Base-by-base conservation (phyloP, 2,329 filamentous ascomycete species). In the Curvularia hawaiiensis region DNA sequence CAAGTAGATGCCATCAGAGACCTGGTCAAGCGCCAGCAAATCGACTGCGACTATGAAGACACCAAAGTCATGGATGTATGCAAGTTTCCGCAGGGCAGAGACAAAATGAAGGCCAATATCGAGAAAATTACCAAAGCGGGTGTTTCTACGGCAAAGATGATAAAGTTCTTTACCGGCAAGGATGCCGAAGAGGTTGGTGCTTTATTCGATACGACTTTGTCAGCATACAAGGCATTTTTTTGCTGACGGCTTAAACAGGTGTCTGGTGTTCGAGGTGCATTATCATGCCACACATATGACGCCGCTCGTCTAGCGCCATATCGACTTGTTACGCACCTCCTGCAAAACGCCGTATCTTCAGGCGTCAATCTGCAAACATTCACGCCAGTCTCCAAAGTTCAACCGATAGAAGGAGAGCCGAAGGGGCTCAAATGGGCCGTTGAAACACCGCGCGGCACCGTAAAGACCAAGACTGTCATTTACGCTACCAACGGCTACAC, bases 401-500 rank as follows among this genome's bases (percentile, higher is more conserved):
- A 7, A 7, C 31, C 53, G 30, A 30, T 35, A 6, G 12, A 24
- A 22, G 14, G 3, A 22, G n/a, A 43, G 22, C 0, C 26, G 4
- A 12, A 43, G 20, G 33, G 49, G 16, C 24, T 47, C 44, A 16
- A 2, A 3, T 54, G 54, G 54, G 33, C 51, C n/a, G 52, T 61
- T 2, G 20, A 52, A 11, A 63, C 58, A 35, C 46, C 61, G 16
- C 61, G 61, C 22, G 52, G 61, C 43, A 48, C 50, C 8, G 47
- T 59, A 39, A 56, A 41, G 8, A 46, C 58, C 3, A 50, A 35
- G 14, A 59, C 45, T 8, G 30, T 69, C 33, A 45, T 69, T n/a
- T 62, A 60, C 39, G 64, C 63, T 40, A 69, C 66, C 20, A 69
- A 67, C 39, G 65, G 55, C 4, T 69, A 67, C 50, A 67, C 61